These are phyloP conservation scores for Graphium sp. DNA, from an alignment of 2,329 filamentous ascomycete species.

Conservation along the genomic window DNA sequence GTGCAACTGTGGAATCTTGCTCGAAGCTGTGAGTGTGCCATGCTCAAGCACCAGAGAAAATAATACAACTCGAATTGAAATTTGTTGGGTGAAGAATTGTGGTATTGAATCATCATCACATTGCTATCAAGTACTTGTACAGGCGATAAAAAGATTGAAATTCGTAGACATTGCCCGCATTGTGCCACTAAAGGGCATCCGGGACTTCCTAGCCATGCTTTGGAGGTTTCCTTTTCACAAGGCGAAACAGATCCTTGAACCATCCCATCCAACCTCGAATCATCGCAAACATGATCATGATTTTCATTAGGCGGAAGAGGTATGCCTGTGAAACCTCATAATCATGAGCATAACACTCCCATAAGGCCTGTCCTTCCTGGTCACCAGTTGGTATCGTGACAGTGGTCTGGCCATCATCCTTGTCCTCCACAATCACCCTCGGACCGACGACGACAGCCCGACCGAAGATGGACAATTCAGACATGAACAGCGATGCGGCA, in stretches of 20 bases:
- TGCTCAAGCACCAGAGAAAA: too few relatives aligned
- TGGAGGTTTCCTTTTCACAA: conserved; percentile 1
- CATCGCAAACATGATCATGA: conserved; percentile 33
- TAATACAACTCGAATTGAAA: too few relatives aligned
- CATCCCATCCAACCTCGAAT: conserved; percentile 1
- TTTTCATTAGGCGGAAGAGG: conserved; percentile 28
- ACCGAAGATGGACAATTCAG: conserved; percentile 38
- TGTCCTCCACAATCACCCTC: conserved; percentile 20
- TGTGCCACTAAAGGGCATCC: too few relatives aligned
- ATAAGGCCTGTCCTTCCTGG: conserved; percentile 24
- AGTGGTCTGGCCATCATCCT: conserved; percentile 14
- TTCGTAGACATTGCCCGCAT: too few relatives aligned
- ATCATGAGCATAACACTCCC: conserved; percentile 45
- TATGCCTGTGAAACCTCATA: conserved; percentile 39
- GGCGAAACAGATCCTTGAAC: conserved; percentile 1
- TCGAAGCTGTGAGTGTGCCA: too few relatives aligned
- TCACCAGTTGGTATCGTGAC: background rate
- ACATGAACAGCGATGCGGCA: conserved; percentile 42
- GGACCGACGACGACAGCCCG: conserved; percentile 41
- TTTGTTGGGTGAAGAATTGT: too few relatives aligned
- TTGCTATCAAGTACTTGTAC: too few relatives aligned
- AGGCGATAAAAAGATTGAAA: too few relatives aligned
- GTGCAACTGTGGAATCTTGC: too few relatives aligned
- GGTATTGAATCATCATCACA: too few relatives aligned
- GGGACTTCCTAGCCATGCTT: too few relatives aligned